Conservation (phyloP, 1,284 basidiomycete species). For the Tranzscheliella williamsii region DNA sequence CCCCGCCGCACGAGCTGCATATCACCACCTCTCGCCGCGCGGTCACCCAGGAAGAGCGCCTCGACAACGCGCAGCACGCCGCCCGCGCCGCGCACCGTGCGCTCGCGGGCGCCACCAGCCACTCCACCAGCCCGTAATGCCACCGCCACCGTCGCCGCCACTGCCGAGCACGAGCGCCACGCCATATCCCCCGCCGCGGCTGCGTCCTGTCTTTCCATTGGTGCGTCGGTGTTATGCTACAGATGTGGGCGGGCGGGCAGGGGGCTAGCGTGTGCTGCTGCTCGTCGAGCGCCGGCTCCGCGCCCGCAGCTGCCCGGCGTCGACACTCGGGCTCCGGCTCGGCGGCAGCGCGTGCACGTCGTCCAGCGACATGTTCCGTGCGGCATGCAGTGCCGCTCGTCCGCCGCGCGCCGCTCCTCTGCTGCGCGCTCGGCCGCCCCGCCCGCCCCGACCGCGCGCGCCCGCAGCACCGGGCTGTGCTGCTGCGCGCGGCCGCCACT, state of each 20-base stretch:
- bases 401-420: not conserved
- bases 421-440: not conserved
- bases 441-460: conserved; percentile 2
- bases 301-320: conserved; percentile 11
- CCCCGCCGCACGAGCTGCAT: not conserved
- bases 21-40: not conserved
- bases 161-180: not conserved
- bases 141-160: not conserved
- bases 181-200: not conserved
- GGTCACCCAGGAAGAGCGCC: not conserved
- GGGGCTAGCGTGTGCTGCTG: not conserved
- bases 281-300: not conserved
- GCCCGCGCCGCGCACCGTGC: not conserved
- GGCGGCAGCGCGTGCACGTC: conserved; percentile 14
- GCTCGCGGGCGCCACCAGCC: not conserved
- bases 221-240: not conserved
- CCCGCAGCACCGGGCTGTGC: not conserved
- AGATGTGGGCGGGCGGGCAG: not conserved
- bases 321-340: conserved; percentile 26
- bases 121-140: not conserved
- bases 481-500: too few relatives aligned
- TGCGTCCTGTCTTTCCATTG: not conserved
- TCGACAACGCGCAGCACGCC: not conserved
- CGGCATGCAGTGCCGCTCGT: conserved; percentile 16
- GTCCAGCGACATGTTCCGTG: conserved; percentile 38